These are phyloP conservation scores for Geosmithia morbida DNA, from an alignment of 2,329 filamentous ascomycete genomes.

Conservation along the genomic window DNA sequence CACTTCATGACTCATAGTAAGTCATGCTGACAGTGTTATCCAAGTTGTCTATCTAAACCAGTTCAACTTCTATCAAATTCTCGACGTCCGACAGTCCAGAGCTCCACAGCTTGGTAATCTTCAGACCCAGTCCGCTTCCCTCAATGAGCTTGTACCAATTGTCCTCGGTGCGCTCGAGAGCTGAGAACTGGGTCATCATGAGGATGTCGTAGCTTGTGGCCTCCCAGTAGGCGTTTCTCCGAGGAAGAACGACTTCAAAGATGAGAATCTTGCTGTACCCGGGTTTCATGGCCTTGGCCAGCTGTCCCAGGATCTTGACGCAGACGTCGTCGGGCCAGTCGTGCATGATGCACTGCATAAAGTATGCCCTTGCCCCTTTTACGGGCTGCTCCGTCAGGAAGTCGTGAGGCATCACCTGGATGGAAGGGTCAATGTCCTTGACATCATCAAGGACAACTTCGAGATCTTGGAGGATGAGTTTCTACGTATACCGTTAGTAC, in stretches of 20 bases:
- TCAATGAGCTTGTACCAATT: constrained; percentile 7
- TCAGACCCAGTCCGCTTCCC: constrained; percentile 4
- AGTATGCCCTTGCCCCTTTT: constrained; percentile 24
- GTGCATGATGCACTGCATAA: constrained; percentile 24
- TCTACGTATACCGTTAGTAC: constrained; percentile 1
- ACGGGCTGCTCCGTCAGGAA: constrained; percentile 30
- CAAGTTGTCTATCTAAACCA: constrained; percentile 3
- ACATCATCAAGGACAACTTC: constrained; percentile 20
- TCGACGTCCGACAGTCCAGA: background rate
- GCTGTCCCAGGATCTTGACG: constrained; percentile 14
- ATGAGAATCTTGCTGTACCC: constrained; percentile 19
- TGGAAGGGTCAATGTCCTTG: constrained; percentile 8
- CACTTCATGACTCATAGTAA: too few relatives aligned
- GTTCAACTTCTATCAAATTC: constrained; percentile 8
- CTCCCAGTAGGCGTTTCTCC: constrained; percentile 13
- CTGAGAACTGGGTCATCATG: constrained; percentile 12
- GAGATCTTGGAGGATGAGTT: constrained; percentile 33
- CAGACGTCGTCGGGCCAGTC: constrained; percentile 20
- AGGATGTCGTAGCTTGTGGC: constrained; percentile 12
- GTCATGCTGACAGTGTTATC: too few relatives aligned
- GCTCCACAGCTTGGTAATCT: constrained; percentile 8
- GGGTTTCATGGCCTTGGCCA: constrained; percentile 15
- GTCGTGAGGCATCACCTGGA: constrained; percentile 24
- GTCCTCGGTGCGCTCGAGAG: constrained; percentile 7
- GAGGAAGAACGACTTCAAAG: constrained; percentile 16